Evolutionary conservation across 2,329 filamentous ascomycete genomes (phyloP).

Genomic region (Parastagonospora nodorum): DNA sequence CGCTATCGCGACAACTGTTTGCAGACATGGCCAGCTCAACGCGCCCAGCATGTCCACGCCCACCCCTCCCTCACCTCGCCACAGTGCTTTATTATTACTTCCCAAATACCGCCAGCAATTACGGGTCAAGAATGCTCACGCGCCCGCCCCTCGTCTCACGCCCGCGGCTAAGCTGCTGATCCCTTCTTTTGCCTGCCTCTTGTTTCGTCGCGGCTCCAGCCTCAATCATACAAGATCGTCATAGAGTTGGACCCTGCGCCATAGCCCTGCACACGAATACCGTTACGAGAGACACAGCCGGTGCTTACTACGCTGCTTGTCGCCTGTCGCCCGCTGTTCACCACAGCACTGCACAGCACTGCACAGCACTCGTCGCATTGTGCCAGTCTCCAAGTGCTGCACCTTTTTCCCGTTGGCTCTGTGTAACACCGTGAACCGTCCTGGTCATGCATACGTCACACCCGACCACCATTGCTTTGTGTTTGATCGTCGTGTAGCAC

Average conservation of each 20-base stretch:
- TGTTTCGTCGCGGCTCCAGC: slow-evolving; percentile 19
- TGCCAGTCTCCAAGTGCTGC: background rate
- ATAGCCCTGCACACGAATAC: slow-evolving; percentile 12
- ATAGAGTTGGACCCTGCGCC: slow-evolving; percentile 32
- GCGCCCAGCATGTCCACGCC: background rate
- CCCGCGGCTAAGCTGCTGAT: slow-evolving; percentile 25
- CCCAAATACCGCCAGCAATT: background rate
- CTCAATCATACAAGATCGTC: slow-evolving; percentile 31
- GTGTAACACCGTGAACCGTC: no score
- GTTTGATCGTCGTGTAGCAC: slow-evolving; percentile 29
- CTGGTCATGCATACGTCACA: background rate
- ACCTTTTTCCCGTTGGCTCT: background rate
- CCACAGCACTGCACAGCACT: background rate
- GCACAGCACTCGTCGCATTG: background rate
- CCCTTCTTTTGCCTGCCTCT: slow-evolving; percentile 15
- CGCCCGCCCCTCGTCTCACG: slow-evolving; percentile 19
- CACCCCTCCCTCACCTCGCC: background rate
- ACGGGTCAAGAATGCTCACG: slow-evolving; percentile 8
- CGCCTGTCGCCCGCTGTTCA: background rate
- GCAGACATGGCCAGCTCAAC: no score
- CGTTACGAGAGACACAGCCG: slow-evolving; percentile 8
- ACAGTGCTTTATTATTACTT: background rate
- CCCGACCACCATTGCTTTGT: slow-evolving; percentile 3
- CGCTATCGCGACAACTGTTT: no score
- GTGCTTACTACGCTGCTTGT: background rate